Conservation (phyloP, 306 rosid species). For the Prinsepia uniflora region DNA sequence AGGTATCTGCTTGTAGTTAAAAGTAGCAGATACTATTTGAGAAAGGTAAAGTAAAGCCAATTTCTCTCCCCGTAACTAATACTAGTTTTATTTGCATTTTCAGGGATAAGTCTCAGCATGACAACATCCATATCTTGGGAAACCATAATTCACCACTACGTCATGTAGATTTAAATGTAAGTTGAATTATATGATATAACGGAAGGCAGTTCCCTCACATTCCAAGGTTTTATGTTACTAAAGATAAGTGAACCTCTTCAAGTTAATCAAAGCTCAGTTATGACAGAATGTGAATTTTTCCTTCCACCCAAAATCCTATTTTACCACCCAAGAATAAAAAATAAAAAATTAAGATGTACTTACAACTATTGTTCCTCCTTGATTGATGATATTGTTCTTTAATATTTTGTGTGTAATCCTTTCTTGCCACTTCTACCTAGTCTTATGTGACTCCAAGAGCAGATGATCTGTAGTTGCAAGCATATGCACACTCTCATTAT, state of each 20-base stretch:
- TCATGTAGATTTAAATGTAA: slow-evolving; percentile 68
- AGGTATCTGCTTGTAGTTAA: slow-evolving; percentile 2
- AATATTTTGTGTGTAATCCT: not conserved
- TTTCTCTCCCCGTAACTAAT: slow-evolving; percentile 17
- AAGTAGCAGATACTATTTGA: slow-evolving; percentile 9
- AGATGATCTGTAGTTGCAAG: not conserved
- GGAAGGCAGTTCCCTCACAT: slow-evolving; percentile 13
- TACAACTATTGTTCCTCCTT: not conserved
- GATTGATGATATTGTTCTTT: not conserved
- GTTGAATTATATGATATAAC: slow-evolving; percentile 27
- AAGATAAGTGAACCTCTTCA: not conserved
- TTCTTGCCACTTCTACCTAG: not conserved
- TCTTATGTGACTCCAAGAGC: not conserved
- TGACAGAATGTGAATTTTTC: not conserved
- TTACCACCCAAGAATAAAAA: not conserved
- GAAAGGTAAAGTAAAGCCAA: slow-evolving; percentile 21
- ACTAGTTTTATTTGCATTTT: slow-evolving; percentile 30
- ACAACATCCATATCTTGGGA: slow-evolving; percentile 63
- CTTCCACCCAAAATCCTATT: not conserved
- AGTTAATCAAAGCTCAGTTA: not conserved
- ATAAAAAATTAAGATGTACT: no score
- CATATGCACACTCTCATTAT: not conserved
- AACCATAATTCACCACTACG: slow-evolving; percentile 68
- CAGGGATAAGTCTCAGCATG: slow-evolving; percentile 78
- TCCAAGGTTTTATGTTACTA: not conserved